Percentiles rank a stretch among this genome's conserved stretches.
Conservation (phyloP, 345 rosid species). For the Boechera divaricarpa region DNA sequence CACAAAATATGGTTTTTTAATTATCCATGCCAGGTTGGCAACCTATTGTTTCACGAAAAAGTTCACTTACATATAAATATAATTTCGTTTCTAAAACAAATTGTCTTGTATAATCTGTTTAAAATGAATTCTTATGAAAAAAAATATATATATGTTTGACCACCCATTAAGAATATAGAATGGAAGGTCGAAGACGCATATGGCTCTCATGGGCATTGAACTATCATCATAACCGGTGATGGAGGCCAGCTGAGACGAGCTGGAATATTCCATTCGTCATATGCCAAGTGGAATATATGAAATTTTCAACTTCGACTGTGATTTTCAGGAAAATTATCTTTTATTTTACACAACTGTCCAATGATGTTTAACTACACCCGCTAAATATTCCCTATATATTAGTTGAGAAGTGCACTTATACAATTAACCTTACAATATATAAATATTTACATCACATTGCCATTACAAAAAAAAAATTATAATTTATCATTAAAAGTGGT, state of each 20-base stretch:
- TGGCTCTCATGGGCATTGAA: slow-evolving; percentile 23
- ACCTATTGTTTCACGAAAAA: background rate
- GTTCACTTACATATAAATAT: background rate
- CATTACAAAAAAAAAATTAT: too few species aligned
- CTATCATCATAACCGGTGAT: slow-evolving; percentile 49
- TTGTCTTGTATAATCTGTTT: background rate
- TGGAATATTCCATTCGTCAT: slow-evolving; percentile 28
- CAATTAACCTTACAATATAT: too few species aligned
- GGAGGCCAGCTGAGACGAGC: slow-evolving; percentile 52
- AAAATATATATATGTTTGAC: background rate
- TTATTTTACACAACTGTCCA: too few species aligned
- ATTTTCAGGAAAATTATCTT: background rate
- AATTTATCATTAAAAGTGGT: too few species aligned
- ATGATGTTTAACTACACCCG: too few species aligned
- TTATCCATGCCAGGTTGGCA: background rate
- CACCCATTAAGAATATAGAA: background rate
- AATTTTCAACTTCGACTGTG: background rate
- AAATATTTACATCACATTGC: too few species aligned
- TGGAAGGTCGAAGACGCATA: slow-evolving; percentile 3
- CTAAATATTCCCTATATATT: too few species aligned
- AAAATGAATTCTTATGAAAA: background rate
- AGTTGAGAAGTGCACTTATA: too few species aligned
- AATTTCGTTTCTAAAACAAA: background rate
- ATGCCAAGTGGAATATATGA: slow-evolving; percentile 36
- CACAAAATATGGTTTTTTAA: too few species aligned